These are phyloP conservation scores for Silene conica DNA, from an alignment of 148 eudicot genomes.

Conservation along the genomic window DNA sequence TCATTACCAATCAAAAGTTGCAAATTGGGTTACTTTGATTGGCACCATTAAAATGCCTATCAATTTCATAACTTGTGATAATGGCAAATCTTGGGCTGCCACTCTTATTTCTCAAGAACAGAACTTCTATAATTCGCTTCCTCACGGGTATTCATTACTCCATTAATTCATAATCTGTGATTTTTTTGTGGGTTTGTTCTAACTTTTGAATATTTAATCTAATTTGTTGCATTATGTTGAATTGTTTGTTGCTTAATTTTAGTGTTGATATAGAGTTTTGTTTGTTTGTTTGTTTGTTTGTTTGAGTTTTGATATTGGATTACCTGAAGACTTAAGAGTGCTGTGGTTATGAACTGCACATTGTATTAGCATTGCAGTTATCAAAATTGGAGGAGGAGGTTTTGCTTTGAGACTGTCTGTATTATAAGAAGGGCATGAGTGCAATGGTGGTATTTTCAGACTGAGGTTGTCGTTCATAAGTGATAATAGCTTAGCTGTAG, in stretches of 20 bases:
- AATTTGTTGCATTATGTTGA: neutral
- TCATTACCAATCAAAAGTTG: slow-evolving; percentile 52
- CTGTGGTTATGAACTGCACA: neutral
- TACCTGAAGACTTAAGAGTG: neutral
- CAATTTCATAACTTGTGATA: slow-evolving; percentile 27
- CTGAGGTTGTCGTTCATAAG: too few relatives aligned
- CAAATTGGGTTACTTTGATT: slow-evolving; percentile 51
- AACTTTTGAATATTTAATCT: neutral
- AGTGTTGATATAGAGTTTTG: neutral
- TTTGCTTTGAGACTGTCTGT: too few relatives aligned
- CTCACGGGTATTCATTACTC: slow-evolving; percentile 22
- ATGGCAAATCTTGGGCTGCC: slow-evolving; percentile 55
- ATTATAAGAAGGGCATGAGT: too few relatives aligned
- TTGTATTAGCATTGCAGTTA: neutral
- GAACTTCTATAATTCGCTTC: neutral
- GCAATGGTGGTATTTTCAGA: too few relatives aligned
- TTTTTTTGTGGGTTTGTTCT: neutral
- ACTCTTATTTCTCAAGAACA: slow-evolving; percentile 39
- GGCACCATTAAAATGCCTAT: slow-evolving; percentile 47
- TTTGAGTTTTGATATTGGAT: neutral
- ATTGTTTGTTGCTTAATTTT: neutral
- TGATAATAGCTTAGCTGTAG: too few relatives aligned
- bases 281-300: slow-evolving; percentile 7
- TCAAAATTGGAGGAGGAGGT: neutral
- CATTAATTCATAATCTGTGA: neutral